Evolutionary conservation across 1,284 basidiomycete species (phyloP).

Genomic region (Cutaneotrichosporon daszewskae): DNA sequence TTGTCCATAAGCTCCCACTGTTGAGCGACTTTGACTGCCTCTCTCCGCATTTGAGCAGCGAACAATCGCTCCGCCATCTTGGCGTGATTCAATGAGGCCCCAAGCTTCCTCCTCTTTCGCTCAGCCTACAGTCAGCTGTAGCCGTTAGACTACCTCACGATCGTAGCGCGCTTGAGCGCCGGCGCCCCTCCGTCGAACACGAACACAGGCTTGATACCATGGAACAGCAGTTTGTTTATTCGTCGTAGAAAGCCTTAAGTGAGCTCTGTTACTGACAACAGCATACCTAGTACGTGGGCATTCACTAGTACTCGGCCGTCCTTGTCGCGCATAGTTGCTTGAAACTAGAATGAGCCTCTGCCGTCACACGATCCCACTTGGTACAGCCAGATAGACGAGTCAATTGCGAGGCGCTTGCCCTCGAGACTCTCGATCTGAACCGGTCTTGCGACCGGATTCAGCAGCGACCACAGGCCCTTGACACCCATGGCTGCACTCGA

Average conservation of each 20-base stretch:
- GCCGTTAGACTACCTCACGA: conserved; percentile 54
- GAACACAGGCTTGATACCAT: conserved; percentile 94
- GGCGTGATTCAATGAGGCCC: conserved; percentile 74
- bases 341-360: conserved; percentile 60
- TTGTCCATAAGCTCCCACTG: conserved; percentile 31
- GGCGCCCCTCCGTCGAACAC: conserved; percentile 96
- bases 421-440: conserved; percentile 88
- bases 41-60: conserved; percentile 85
- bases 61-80: conserved; percentile 85
- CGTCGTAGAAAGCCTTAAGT: conserved; percentile 65
- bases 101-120: conserved; percentile 77
- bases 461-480: conserved; percentile 87
- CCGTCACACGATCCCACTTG: conserved; percentile 28
- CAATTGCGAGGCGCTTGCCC: conserved; percentile 86
- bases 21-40: conserved; percentile 72
- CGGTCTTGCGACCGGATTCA: conserved; percentile 81
- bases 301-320: conserved; percentile 86
- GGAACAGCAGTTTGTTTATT: conserved; percentile 91
- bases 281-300: conserved; percentile 80
- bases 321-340: conserved; percentile 97
- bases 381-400: conserved; percentile 99
- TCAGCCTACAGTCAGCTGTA: conserved; percentile 73
- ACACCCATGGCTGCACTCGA: conserved; percentile 68
- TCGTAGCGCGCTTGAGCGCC: conserved; percentile 73
- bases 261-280: not conserved